A percentile compares a stretch with the other conserved stretches of the same genome.
Conservation (phyloP, 257 asterid species). For the Mentha longifolia region DNA sequence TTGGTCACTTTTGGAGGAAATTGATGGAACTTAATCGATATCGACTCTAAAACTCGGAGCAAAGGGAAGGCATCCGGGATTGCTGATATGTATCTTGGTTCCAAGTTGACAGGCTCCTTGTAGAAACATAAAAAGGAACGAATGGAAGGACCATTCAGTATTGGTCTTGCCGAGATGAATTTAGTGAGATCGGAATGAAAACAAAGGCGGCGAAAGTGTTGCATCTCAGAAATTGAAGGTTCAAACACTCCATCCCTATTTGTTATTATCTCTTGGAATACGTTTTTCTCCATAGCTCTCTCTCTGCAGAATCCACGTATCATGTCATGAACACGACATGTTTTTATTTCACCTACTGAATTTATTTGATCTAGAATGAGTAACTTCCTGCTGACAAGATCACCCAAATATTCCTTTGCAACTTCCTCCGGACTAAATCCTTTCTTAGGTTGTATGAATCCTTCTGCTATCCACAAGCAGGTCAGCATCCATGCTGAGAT, state of each 20-base stretch:
- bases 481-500: conserved; percentile 49
- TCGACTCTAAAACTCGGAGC: conserved; percentile 49
- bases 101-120: conserved; percentile 23
- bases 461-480: conserved; percentile 62
- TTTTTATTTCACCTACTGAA: conserved; percentile 46
- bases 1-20: conserved; percentile 38
- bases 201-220: conserved; percentile 50
- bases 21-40: conserved; percentile 35
- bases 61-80: conserved; percentile 45
- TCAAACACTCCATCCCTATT: conserved; percentile 30
- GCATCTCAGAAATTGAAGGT: conserved; percentile 33
- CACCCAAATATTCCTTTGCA: conserved; percentile 45
- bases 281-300: conserved; percentile 40
- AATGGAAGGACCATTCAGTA: conserved; percentile 33
- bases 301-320: conserved; percentile 51
- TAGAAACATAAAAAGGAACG: conserved; percentile 52
- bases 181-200: conserved; percentile 41
- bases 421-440: conserved; percentile 40
- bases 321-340: conserved; percentile 54
- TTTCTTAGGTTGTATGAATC: conserved; percentile 38
- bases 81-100: conserved; percentile 6
- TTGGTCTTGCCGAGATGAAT: conserved; percentile 36
- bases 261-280: conserved; percentile 47
- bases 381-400: conserved; percentile 49
- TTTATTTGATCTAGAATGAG: conserved; percentile 43